Conservation (phyloP, 2,329 filamentous ascomycete species). For the Exophiala phaeomuriformis region DNA sequence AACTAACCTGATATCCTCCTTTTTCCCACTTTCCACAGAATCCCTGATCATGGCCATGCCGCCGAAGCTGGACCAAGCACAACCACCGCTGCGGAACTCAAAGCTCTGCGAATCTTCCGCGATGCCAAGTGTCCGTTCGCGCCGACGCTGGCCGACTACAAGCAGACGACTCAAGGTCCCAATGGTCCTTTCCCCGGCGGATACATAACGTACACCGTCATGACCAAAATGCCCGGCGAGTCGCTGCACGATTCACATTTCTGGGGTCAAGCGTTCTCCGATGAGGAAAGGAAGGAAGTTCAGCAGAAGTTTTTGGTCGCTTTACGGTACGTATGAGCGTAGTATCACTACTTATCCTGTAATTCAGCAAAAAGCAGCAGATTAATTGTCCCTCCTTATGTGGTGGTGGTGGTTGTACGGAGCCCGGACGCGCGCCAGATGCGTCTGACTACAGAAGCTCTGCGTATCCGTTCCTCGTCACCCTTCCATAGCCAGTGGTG, state of each 20-base stretch:
- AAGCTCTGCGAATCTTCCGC: conserved; percentile 23
- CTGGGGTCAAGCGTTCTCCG: conserved; percentile 20
- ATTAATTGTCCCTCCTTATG: neutral
- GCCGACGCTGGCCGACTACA: conserved; percentile 24
- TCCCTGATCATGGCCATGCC: conserved; percentile 6
- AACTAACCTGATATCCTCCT: neutral
- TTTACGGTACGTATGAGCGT: conserved; percentile 8
- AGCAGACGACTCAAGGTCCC: conserved; percentile 19
- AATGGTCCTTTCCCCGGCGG: conserved; percentile 23
- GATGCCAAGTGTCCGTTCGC: conserved; percentile 17
- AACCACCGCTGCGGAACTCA: conserved; percentile 24
- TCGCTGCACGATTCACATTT: conserved; percentile 22
- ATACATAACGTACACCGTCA: conserved; percentile 27
- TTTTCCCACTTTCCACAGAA: conserved; percentile 12
- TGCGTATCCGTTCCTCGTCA: no score
- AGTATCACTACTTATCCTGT: no score
- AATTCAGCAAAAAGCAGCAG: no score
- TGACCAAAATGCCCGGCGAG: conserved; percentile 27
- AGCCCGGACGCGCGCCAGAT: neutral
- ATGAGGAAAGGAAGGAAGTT: conserved; percentile 17
- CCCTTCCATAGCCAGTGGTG: no score
- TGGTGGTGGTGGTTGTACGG: neutral
- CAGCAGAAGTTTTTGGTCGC: conserved; percentile 15
- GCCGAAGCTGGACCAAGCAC: conserved; percentile 20
- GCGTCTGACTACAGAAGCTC: no score